Base-by-base conservation (phyloP, 73 alveolate genomes). In the Uronychia setigera region DNA sequence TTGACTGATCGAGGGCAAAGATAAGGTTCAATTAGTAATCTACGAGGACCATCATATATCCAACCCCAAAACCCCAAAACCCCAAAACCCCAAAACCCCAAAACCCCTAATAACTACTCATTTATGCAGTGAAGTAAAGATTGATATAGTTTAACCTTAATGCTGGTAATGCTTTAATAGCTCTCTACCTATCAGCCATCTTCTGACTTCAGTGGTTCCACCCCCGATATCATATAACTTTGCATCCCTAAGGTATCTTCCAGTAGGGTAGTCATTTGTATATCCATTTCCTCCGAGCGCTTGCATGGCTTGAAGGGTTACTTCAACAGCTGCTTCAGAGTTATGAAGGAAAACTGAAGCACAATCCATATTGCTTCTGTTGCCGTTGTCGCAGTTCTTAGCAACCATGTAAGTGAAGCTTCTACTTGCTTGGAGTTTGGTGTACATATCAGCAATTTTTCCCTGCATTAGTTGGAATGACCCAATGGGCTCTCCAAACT, bases 151-250 rank as follows among this genome's bases (percentile, higher is more conserved):
- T n/a, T n/a, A n/a, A n/a, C n/a, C n/a, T n/a, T n/a, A n/a, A n/a
- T n/a, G n/a, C n/a, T n/a, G n/a, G n/a, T 84, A 57, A 32, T 79
- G 76, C 75, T 88, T 88, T 76, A 33, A 77, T 14, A 94, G 83
- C 35, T 92, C 96, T 83, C 95, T 91, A 0, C 96, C 98, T 67
- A 94, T 94, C 11, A 94, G 89, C 93, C 92, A 82, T 77, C 87
- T 87, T 74, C 98, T 91, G 78, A 96, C 95, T 83, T 96, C 98
- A 34, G 77, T 93, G 11, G 99, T 96, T 32, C 99, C 99, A 25
- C 98, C 99, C 30, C 99, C 99, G 31, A 96, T 96, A 60, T 96
- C 99, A 85, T 96, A 96, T 5, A 96, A 89, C 92, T 96, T 96
- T 76, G 98, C 99, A 92, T 96, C 99, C 84, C 98, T 94, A 79